phyloP scores from a whole-genome alignment of 768 basidiomycete genomes.

The Tricholoma saponaceum region DNA sequence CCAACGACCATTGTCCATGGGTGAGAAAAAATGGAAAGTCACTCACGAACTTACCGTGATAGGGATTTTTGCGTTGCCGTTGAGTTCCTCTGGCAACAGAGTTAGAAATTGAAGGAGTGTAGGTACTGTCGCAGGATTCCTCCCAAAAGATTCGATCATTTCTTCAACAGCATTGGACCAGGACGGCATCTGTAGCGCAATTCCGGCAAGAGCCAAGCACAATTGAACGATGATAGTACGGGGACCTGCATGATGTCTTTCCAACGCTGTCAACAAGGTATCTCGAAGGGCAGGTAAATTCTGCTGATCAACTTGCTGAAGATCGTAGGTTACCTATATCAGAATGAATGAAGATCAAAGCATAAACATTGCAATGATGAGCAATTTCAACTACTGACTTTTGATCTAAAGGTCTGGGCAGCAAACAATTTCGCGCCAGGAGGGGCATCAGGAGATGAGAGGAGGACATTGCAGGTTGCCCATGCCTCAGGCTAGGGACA shows the following conservation, averaged over 20 bases:
- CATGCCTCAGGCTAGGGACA: slow-evolving; percentile 91
- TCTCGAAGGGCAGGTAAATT: slow-evolving; percentile 81
- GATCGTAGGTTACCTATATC: slow-evolving; percentile 88
- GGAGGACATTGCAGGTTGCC: slow-evolving; percentile 90
- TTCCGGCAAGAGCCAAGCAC: slow-evolving; percentile 84
- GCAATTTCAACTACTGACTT: slow-evolving; percentile 51
- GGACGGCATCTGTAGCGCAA: slow-evolving; percentile 83
- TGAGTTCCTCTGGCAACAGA: slow-evolving; percentile 85
- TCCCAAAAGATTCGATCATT: slow-evolving; percentile 84
- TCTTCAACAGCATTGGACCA: slow-evolving; percentile 81
- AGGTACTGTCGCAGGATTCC: slow-evolving; percentile 78
- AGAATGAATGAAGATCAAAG: slow-evolving; percentile 27
- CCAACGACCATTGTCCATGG: background rate
- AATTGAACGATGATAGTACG: slow-evolving; percentile 85
- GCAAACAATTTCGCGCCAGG: slow-evolving; percentile 86
- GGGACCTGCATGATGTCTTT: slow-evolving; percentile 71
- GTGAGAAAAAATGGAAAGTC: background rate
- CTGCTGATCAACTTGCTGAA: slow-evolving; percentile 74
- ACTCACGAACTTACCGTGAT: slow-evolving; percentile 61
- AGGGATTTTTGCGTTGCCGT: slow-evolving; percentile 81
- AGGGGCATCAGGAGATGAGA: slow-evolving; percentile 76
- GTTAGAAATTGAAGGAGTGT: slow-evolving; percentile 87
- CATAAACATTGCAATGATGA: slow-evolving; percentile 8
- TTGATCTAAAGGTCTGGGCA: slow-evolving; percentile 93
- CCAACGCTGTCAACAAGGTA: slow-evolving; percentile 75